A percentile compares a stretch with the other conserved stretches of the same genome.
These are phyloP conservation scores for Colletotrichum gigasporum DNA, from an alignment of 2,329 filamentous ascomycete genomes.

Conservation along the genomic window DNA sequence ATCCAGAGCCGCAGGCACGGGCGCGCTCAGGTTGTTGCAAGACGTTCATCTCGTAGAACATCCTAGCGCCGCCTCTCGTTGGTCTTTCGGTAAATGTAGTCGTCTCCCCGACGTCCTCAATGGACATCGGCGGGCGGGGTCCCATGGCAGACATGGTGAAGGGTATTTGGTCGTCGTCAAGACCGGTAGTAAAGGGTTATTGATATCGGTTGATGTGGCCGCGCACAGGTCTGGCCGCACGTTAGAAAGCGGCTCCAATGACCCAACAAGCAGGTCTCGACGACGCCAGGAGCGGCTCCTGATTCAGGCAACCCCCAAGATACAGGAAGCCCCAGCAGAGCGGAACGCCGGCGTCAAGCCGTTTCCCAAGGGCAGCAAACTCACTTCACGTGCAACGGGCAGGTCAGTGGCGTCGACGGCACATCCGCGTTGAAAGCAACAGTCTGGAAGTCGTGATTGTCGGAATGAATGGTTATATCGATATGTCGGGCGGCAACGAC, in stretches of 20 bases:
- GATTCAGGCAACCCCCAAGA: not conserved
- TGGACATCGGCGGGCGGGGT: not conserved
- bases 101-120: slow-evolving; percentile 10
- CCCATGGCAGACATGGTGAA: not conserved
- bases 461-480: too few species aligned
- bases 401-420: not conserved
- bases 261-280: too few species aligned
- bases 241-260: not conserved
- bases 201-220: too few species aligned
- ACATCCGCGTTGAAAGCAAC: not conserved
- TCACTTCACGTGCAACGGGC: not conserved
- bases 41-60: slow-evolving; percentile 85
- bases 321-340: not conserved
- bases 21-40: slow-evolving; percentile 95
- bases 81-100: slow-evolving; percentile 23
- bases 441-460: not conserved
- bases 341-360: slow-evolving; percentile 7
- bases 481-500: not conserved
- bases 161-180: not conserved
- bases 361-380: not conserved
- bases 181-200: too few species aligned
- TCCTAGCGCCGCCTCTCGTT: slow-evolving; percentile 78
- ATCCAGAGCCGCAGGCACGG: slow-evolving; percentile 92
- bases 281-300: too few species aligned
- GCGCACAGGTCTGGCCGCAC: not conserved